Evolutionary conservation across 805 yeast genomes (phyloP).

Genomic region (Cyberlindnera lachancei): DNA sequence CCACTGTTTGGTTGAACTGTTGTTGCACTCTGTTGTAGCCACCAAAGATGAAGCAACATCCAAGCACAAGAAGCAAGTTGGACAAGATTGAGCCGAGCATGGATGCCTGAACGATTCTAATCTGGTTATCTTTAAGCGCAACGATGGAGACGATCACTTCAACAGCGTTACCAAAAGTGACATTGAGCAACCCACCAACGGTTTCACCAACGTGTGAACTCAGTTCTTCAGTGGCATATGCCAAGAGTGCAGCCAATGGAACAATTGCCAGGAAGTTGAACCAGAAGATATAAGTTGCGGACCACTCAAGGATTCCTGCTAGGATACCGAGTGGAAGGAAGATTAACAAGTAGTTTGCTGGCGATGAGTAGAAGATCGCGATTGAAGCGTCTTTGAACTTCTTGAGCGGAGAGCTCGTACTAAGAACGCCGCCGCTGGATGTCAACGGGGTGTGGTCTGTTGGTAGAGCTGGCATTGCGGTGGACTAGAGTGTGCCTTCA

Average conservation of each 20-base stretch:
- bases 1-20: constrained; percentile 89
- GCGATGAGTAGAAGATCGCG: constrained; percentile 47
- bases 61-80: constrained; percentile 80
- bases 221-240: constrained; percentile 90
- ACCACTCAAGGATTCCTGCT: constrained; percentile 56
- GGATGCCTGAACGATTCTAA: constrained; percentile 92
- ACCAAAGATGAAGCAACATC: constrained; percentile 93
- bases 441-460: no score
- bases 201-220: constrained; percentile 87
- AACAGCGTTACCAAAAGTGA: constrained; percentile 96
- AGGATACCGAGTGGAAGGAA: constrained; percentile 86
- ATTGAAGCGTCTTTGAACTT: no score
- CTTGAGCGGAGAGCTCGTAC: no score
- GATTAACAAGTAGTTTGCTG: constrained; percentile 66
- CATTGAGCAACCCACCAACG: constrained; percentile 88
- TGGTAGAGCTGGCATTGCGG: no score
- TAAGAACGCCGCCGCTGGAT: no score
- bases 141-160: constrained; percentile 91
- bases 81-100: constrained; percentile 94
- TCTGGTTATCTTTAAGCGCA: constrained; percentile 79
- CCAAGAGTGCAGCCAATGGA: constrained; percentile 85
- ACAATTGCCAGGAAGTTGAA: constrained; percentile 85
- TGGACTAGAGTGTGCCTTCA: no score
- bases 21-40: constrained; percentile 85
- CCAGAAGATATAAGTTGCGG: constrained; percentile 50